These are phyloP conservation scores for Botrytis byssoidea DNA, from an alignment of 2,329 filamentous ascomycete species.

Conservation along the genomic window DNA sequence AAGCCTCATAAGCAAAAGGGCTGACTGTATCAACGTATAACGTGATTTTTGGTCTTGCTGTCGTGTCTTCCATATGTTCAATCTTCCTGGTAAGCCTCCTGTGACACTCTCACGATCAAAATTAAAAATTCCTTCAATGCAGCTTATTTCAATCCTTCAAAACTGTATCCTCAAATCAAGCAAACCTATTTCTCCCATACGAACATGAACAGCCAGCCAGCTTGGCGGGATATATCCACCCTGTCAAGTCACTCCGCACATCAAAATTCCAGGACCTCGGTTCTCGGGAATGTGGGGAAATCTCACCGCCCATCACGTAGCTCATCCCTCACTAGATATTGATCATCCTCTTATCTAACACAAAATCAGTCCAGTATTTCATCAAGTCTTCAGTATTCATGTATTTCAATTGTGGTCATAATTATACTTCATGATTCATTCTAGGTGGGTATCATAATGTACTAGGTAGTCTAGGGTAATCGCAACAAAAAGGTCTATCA, in stretches of 20 bases:
- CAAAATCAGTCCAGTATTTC: neutral
- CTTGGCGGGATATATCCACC: neutral
- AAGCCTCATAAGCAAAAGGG: constrained; percentile 61
- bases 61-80: neutral
- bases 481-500: neutral
- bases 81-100: neutral
- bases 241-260: neutral
- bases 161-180: neutral
- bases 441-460: constrained; percentile 32
- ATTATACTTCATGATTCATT: constrained; percentile 19
- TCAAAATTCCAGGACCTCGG: neutral
- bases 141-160: too few relatives aligned
- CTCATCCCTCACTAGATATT: neutral
- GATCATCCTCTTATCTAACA: neutral
- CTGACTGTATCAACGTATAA: constrained; percentile 53
- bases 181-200: neutral
- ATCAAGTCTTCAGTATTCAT: neutral
- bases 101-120: neutral
- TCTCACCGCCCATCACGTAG: neutral
- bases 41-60: neutral
- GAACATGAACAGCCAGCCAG: neutral
- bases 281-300: neutral
- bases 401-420: neutral
- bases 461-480: constrained; percentile 17
- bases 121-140: neutral